A percentile compares a stretch with the other conserved stretches of the same genome.
These are phyloP conservation scores for Tanacetum coccineum DNA, from an alignment of 129 eudicot species.

Conservation along the genomic window DNA sequence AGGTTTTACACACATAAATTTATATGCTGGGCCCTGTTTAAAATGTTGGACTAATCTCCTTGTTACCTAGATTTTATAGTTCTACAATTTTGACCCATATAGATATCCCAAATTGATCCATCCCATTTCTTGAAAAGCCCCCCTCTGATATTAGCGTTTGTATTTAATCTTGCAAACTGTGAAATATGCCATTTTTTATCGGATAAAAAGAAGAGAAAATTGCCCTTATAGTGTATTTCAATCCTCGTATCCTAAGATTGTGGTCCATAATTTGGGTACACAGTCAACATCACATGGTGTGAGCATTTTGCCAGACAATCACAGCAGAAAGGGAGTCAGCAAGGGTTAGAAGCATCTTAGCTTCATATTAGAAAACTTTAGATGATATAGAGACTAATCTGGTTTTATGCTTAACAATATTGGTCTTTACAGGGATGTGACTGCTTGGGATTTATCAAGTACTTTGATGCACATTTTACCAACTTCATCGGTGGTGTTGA, in stretches of 20 bases:
- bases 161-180: not conserved
- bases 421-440: slow-evolving; percentile 69
- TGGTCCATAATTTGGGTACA: slow-evolving; percentile 14
- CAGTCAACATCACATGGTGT: not conserved
- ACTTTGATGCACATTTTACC: slow-evolving; percentile 91
- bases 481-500: slow-evolving; percentile 94
- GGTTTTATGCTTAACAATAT: slow-evolving; percentile 13
- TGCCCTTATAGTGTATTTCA: not conserved
- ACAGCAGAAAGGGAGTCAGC: not conserved
- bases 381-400: slow-evolving; percentile 12
- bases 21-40: not conserved
- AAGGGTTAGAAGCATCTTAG: not conserved
- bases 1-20: too few relatives aligned
- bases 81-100: not conserved
- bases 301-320: not conserved
- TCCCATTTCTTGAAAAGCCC: not conserved
- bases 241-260: not conserved
- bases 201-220: not conserved
- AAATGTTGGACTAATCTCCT: not conserved
- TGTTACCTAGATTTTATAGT: not conserved
- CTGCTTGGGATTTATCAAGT: slow-evolving; percentile 80
- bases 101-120: not conserved
- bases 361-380: slow-evolving; percentile 10
- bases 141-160: slow-evolving; percentile 3
- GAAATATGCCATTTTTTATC: not conserved